phyloP scores from a whole-genome alignment of 2,329 filamentous ascomycete species.

The Magnaporthiopsis rhizophila region DNA sequence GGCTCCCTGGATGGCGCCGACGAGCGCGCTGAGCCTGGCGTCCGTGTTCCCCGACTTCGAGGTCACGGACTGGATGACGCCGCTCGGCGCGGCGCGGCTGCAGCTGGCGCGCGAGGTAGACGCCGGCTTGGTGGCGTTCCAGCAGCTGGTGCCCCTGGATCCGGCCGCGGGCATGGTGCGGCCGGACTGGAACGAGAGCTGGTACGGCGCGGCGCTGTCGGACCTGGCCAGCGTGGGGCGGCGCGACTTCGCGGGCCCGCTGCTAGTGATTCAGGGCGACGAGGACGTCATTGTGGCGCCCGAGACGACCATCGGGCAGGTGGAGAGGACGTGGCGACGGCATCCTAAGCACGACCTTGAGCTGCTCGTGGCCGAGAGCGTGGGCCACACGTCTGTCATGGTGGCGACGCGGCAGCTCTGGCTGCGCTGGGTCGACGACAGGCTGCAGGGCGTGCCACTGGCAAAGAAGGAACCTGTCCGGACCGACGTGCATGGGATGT shows the following conservation, averaged over 20 bases:
- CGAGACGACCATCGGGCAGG: constrained; percentile 10
- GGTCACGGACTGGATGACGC: constrained; percentile 19
- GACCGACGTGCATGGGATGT: background rate
- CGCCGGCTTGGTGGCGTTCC: constrained; percentile 6
- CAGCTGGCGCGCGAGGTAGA: background rate
- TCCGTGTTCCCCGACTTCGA: constrained; percentile 21
- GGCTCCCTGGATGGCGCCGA: constrained; percentile 12
- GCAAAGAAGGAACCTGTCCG: background rate
- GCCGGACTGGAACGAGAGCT: constrained; percentile 15
- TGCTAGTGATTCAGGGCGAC: constrained; percentile 29
- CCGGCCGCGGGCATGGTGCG: constrained; percentile 2
- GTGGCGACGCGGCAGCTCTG: constrained; percentile 17
- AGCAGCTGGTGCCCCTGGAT: constrained; percentile 1
- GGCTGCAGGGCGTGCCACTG: constrained; percentile 10
- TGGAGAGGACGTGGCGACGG: constrained; percentile 15
- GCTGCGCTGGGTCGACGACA: constrained; percentile 17
- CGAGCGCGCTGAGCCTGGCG: constrained; percentile 15
- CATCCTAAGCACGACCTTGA: constrained; percentile 10
- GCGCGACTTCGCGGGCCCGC: constrained; percentile 24
- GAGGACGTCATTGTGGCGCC: constrained; percentile 15
- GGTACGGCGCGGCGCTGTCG: constrained; percentile 16
- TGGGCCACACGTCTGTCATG: constrained; percentile 13
- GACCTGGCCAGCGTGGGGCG: constrained; percentile 21
- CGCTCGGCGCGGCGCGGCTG: constrained; percentile 10
- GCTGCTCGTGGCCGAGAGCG: constrained; percentile 15